A percentile compares a stretch with the other conserved stretches of the same genome.
Conservation (phyloP, 805 yeast species). For the Candida alai region DNA sequence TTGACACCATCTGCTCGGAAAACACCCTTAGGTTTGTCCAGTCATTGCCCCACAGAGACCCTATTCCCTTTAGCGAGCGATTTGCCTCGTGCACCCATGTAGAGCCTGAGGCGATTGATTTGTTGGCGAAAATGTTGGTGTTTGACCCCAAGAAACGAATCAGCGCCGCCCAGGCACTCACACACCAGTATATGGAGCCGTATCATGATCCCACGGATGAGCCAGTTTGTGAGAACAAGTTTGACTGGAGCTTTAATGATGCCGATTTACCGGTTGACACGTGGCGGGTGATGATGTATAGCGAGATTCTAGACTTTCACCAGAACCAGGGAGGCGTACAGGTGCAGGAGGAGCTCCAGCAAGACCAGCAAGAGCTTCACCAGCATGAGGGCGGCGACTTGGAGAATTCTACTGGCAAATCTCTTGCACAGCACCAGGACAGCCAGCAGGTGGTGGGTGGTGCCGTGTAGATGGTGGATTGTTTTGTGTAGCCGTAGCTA, state of each 20-base stretch:
- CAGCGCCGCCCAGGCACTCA: constrained; percentile 84
- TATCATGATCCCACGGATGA: constrained; percentile 98
- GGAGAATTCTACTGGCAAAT: too few relatives aligned
- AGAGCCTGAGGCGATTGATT: constrained; percentile 83
- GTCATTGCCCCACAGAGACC: constrained; percentile 87
- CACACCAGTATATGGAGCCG: constrained; percentile 88
- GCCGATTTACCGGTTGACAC: constrained; percentile 97
- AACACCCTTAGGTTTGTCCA: constrained; percentile 92
- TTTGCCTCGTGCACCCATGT: constrained; percentile 61
- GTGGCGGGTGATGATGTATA: constrained; percentile 99
- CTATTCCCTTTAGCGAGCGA: constrained; percentile 80
- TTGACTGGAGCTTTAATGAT: constrained; percentile 98
- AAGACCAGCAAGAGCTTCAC: constrained; percentile 20
- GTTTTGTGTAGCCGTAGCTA: too few relatives aligned
- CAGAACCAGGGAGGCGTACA: constrained; percentile 45
- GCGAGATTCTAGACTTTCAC: constrained; percentile 94
- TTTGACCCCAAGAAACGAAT: constrained; percentile 94
- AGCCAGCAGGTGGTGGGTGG: too few relatives aligned
- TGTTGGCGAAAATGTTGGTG: constrained; percentile 83
- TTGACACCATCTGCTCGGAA: constrained; percentile 92
- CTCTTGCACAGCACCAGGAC: too few relatives aligned
- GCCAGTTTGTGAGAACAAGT: constrained; percentile 87
- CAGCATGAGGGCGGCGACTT: too few relatives aligned
- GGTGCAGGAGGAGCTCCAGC: constrained; percentile 18
- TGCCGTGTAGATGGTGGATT: too few relatives aligned